A percentile compares a stretch with the other conserved stretches of the same genome.
These are phyloP conservation scores for Colletotrichum endophyticum DNA, from an alignment of 2,329 filamentous ascomycete species.

Conservation along the genomic window DNA sequence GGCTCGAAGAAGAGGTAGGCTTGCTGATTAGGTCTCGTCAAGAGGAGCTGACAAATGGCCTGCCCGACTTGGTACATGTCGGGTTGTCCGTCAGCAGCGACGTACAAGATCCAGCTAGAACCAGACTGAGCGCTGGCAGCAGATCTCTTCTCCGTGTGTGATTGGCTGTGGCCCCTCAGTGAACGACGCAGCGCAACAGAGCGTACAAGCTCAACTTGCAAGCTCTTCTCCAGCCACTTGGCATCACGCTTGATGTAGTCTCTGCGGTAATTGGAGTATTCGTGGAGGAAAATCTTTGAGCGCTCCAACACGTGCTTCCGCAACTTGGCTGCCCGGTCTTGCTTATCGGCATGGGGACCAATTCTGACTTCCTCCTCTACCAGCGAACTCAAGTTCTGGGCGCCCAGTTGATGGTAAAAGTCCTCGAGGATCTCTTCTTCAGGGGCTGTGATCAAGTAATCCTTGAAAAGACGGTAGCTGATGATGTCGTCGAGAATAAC, in stretches of 20 bases:
- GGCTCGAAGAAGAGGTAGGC: slow-evolving; percentile 91
- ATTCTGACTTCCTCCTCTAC: slow-evolving; percentile 81
- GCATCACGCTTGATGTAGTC: slow-evolving; percentile 86
- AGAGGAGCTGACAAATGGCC: slow-evolving; percentile 79
- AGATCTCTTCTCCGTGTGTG: slow-evolving; percentile 75
- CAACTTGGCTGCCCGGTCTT: slow-evolving; percentile 71
- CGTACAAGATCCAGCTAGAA: slow-evolving; percentile 72
- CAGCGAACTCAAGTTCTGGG: slow-evolving; percentile 74
- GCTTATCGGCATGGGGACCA: slow-evolving; percentile 69
- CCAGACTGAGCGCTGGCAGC: slow-evolving; percentile 67
- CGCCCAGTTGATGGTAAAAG: slow-evolving; percentile 84
- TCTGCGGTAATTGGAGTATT: slow-evolving; percentile 69
- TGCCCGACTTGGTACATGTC: slow-evolving; percentile 94
- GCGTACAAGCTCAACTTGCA: slow-evolving; percentile 78
- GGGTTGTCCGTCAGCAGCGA: slow-evolving; percentile 69
- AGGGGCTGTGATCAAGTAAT: slow-evolving; percentile 82
- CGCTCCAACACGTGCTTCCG: slow-evolving; percentile 86
- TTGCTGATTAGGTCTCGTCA: slow-evolving; percentile 84
- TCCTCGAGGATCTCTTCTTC: slow-evolving; percentile 86
- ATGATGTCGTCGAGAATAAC: slow-evolving; percentile 88
- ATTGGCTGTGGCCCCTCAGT: slow-evolving; percentile 72
- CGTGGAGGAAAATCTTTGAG: slow-evolving; percentile 87
- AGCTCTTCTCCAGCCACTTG: slow-evolving; percentile 88
- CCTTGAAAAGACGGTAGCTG: slow-evolving; percentile 87
- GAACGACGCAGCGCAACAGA: slow-evolving; percentile 79